These are phyloP conservation scores for Xylaria sp. DNA, from an alignment of 2,329 filamentous ascomycete species.

Conservation along the genomic window DNA sequence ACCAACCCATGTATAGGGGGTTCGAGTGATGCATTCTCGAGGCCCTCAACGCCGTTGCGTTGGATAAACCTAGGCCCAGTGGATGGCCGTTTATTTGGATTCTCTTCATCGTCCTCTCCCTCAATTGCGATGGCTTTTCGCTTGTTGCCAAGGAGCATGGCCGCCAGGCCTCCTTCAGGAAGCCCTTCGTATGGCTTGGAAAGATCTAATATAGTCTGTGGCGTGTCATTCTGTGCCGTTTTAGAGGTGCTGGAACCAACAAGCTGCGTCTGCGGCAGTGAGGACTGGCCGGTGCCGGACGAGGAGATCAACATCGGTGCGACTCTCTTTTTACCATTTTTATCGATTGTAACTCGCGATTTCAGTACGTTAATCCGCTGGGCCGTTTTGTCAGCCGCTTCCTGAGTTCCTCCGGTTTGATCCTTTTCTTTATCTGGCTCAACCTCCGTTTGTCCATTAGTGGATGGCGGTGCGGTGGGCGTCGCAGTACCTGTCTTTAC, in stretches of 20 bases:
- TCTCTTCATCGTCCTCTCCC: conserved; percentile 75
- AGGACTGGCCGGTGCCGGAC: conserved; percentile 84
- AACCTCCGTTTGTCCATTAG: conserved; percentile 42
- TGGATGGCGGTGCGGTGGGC: conserved; percentile 45
- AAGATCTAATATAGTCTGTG: conserved; percentile 84
- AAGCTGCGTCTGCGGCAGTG: conserved; percentile 85
- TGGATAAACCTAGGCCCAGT: conserved; percentile 77
- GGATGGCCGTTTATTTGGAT: conserved; percentile 56
- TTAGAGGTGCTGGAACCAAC: conserved; percentile 75
- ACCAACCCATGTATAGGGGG: conserved; percentile 64
- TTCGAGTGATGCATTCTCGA: conserved; percentile 74
- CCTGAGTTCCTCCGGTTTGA: conserved; percentile 47
- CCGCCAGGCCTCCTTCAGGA: conserved; percentile 84
- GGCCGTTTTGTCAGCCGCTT: conserved; percentile 59
- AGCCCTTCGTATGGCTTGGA: conserved; percentile 93
- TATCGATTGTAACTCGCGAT: conserved; percentile 90
- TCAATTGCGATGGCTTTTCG: conserved; percentile 78
- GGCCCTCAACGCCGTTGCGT: conserved; percentile 75
- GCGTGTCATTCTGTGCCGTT: conserved; percentile 69
- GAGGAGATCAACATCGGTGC: conserved; percentile 90
- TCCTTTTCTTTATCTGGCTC: conserved; percentile 34
- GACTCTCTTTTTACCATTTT: conserved; percentile 96
- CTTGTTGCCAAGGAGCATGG: conserved; percentile 91
- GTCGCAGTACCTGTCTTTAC: conserved; percentile 51
- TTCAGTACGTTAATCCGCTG: conserved; percentile 71